Conservation (phyloP, 768 basidiomycete genomes). For the Cubamyces lactineus region DNA sequence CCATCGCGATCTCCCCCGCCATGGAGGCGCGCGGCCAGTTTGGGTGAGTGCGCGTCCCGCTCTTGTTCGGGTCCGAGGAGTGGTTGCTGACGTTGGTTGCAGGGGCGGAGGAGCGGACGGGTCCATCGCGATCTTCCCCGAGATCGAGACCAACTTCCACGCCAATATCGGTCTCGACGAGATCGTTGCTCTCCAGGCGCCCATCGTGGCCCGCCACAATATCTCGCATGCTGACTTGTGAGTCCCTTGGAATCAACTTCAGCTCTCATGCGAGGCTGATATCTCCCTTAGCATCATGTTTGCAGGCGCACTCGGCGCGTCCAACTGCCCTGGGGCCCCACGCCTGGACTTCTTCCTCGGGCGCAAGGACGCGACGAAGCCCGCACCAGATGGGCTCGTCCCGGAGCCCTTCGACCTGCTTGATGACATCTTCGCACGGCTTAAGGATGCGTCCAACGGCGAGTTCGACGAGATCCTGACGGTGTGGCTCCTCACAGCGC, state of each 20-base stretch:
- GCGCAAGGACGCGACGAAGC: constrained; percentile 17
- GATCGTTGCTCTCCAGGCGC: constrained; percentile 35
- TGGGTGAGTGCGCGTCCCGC: constrained; percentile 14
- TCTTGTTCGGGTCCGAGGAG: neutral
- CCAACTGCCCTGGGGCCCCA: constrained; percentile 46
- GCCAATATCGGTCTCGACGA: constrained; percentile 18
- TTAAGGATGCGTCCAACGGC: constrained; percentile 22
- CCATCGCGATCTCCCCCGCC: constrained; percentile 24
- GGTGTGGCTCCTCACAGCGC: constrained; percentile 28
- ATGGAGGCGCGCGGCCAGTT: constrained; percentile 16
- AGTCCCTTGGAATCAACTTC: constrained; percentile 15
- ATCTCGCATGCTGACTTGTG: constrained; percentile 53
- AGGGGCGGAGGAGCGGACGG: constrained; percentile 31
- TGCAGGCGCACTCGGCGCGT: constrained; percentile 39
- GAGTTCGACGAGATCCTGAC: constrained; percentile 25
- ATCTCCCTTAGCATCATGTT: constrained; percentile 37
- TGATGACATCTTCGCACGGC: constrained; percentile 26
- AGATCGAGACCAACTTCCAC: constrained; percentile 24
- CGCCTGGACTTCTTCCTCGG: constrained; percentile 42
- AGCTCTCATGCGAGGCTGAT: neutral
- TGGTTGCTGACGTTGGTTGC: neutral
- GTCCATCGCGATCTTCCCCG: constrained; percentile 28
- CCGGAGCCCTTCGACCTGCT: constrained; percentile 26
- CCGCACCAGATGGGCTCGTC: constrained; percentile 18
- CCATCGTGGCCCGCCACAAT: constrained; percentile 42